Evolutionary conservation across 2,329 filamentous ascomycete species (phyloP), one percentile per base, ranked within the genome.

Genomic region (Xylariaceae sp.): DNA sequence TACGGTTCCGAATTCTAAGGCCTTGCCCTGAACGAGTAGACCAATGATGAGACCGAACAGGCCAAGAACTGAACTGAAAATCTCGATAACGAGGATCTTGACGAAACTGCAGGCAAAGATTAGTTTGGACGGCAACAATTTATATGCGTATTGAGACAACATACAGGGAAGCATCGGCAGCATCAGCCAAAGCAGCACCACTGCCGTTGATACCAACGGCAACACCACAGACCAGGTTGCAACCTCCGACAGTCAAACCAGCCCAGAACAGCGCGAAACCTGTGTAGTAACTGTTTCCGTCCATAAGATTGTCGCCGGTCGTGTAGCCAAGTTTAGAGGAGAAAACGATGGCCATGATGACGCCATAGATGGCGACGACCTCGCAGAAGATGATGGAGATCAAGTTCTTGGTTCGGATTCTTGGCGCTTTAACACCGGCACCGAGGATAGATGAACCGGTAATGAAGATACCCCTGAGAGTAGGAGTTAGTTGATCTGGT

Each of bases 361-460:
- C 93, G 70, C 95, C 95, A 82, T 99, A 99, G 76, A 99, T 99
- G 76, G 94, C 94, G 71, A 99, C 94, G 72, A 99, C 94, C 79
- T 99, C 94, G 81, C 94, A 99, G 80, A 99, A 99, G 78, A 99
- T 97, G 77, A 99, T 99, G 71, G 93, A 97, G 75, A 99, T 97
- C 72, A 99, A 78, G 82, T 99, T 99, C 87, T 99, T 99, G 65
- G 94, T 99, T 75, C 94, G 90, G 78, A 99, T 99, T 70, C 94
- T 89, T 44, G 95, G 95, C 51, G 94, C 93, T 76, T 90, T 93
- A 72, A 99, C 94, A 80, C 94, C 94, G 69, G 90, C 94, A 72
- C 95, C 95, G 67, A 99, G 84, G 74, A 99, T 99, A 60, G 94
- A 96, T 60, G 92, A 95, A 69, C 95, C 95, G 39, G 94, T 99